These are phyloP conservation scores for Wickerhamomyces strasburgensis DNA, from an alignment of 805 yeast genomes.

Conservation along the genomic window DNA sequence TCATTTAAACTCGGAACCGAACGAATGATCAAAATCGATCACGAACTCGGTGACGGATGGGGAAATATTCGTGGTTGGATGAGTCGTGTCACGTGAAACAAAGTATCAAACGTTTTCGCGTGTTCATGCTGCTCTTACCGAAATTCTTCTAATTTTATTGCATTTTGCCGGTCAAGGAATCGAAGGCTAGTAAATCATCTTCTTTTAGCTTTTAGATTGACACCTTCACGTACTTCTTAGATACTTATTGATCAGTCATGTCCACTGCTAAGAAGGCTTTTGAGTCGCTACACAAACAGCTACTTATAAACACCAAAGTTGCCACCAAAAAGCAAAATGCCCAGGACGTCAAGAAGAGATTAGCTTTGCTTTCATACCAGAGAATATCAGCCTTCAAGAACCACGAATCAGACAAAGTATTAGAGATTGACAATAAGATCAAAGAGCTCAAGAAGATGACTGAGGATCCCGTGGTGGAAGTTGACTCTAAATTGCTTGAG, in stretches of 20 bases:
- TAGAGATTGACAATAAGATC: constrained; percentile 19
- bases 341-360: constrained; percentile 20
- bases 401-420: constrained; percentile 16
- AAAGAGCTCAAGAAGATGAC: constrained; percentile 13
- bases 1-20: background rate
- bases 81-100: too few species aligned
- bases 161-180: too few species aligned
- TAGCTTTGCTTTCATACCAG: constrained; percentile 23
- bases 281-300: constrained; percentile 18
- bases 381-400: constrained; percentile 22
- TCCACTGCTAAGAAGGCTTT: constrained; percentile 12
- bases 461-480: constrained; percentile 15
- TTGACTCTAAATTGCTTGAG: constrained; percentile 9
- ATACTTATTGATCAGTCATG: constrained; percentile 3
- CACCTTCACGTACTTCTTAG: background rate
- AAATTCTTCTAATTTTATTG: too few species aligned
- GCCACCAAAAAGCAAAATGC: constrained; percentile 24
- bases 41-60: background rate
- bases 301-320: constrained; percentile 19
- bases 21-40: background rate
- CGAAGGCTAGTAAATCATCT: too few species aligned
- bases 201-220: too few species aligned
- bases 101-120: too few species aligned
- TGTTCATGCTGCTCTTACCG: too few species aligned
- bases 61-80: background rate